A percentile compares a stretch with the other conserved stretches of the same genome.
Evolutionary conservation across 352 stramenopile genomes (phyloP).

Genomic region (Pythium rhizo-oryzae): DNA sequence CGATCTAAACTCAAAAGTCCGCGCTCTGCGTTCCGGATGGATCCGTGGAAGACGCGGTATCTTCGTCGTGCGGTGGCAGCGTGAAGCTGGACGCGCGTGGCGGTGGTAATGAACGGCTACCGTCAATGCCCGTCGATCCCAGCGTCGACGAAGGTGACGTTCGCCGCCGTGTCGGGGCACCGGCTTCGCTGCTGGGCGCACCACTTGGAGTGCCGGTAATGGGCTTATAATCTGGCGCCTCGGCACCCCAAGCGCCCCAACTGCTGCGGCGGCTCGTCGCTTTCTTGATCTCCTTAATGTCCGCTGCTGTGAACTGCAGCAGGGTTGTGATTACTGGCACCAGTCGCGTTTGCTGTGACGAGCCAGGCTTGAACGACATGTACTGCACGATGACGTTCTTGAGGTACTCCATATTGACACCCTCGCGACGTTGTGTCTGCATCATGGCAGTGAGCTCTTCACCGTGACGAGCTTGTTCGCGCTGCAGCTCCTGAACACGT

Average conservation of each 20-base stretch:
- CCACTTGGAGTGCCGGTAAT: conserved; percentile 40
- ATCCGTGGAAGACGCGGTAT: conserved; percentile 38
- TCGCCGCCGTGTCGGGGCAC: conserved; percentile 13
- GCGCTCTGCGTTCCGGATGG: conserved; percentile 48
- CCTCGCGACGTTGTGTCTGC: conserved; percentile 80
- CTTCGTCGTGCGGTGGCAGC: conserved; percentile 42
- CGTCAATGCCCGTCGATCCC: conserved; percentile 20
- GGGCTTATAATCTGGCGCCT: conserved; percentile 68
- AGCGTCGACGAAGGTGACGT: conserved; percentile 16
- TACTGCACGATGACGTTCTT: conserved; percentile 92
- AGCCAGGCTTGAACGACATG: conserved; percentile 86
- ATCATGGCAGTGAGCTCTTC: conserved; percentile 75
- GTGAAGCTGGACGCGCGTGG: conserved; percentile 57
- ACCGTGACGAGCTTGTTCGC: conserved; percentile 63
- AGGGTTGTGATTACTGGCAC: conserved; percentile 86
- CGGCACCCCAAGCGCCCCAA: conserved; percentile 69
- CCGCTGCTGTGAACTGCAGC: conserved; percentile 75
- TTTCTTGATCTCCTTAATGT: conserved; percentile 82
- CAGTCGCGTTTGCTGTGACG: conserved; percentile 74
- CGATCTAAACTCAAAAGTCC: conserved; percentile 58
- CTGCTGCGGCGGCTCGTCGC: conserved; percentile 55
- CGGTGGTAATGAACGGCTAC: conserved; percentile 20
- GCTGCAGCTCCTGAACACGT: conserved; percentile 57
- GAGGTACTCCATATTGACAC: conserved; percentile 91
- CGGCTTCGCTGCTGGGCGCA: not conserved